These are phyloP conservation scores for Boechera stricta DNA, from an alignment of 345 rosid species.

Conservation along the genomic window DNA sequence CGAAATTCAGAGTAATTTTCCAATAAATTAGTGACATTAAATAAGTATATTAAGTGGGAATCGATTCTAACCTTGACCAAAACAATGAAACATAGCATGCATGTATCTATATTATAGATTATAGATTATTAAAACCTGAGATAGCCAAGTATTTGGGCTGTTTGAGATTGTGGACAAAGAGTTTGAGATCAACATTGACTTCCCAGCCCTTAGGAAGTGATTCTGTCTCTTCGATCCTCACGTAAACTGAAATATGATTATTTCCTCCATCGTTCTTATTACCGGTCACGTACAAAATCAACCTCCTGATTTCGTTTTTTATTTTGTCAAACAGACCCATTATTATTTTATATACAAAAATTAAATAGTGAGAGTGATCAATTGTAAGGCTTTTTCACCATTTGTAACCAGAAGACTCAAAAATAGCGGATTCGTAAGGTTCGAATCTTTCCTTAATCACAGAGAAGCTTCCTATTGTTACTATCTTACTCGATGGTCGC, in stretches of 20 bases:
- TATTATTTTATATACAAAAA: neutral
- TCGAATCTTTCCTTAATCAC: conserved; percentile 14
- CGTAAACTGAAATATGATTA: conserved; percentile 48
- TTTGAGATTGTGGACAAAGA: conserved; percentile 41
- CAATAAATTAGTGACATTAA: no score
- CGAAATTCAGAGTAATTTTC: no score
- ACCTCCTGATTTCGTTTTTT: conserved; percentile 35
- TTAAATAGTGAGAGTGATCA: neutral
- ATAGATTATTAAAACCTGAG: no score
- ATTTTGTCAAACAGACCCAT: no score
- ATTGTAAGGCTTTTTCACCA: conserved; percentile 11
- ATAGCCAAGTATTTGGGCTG: conserved; percentile 38
- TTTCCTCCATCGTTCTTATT: conserved; percentile 30
- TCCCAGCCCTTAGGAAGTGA: conserved; percentile 38
- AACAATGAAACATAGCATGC: no score
- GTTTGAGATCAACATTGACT: conserved; percentile 43
- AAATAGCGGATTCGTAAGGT: conserved; percentile 39
- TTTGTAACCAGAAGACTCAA: conserved; percentile 45
- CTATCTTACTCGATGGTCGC: conserved; percentile 41
- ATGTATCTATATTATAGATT: no score
- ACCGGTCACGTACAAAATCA: conserved; percentile 49
- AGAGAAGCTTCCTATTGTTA: conserved; percentile 43
- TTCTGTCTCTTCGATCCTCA: conserved; percentile 34
- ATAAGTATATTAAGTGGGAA: no score
- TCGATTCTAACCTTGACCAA: no score